Base-by-base conservation (phyloP, 2,329 filamentous ascomycete species). In the Hansfordia pulvinata region DNA sequence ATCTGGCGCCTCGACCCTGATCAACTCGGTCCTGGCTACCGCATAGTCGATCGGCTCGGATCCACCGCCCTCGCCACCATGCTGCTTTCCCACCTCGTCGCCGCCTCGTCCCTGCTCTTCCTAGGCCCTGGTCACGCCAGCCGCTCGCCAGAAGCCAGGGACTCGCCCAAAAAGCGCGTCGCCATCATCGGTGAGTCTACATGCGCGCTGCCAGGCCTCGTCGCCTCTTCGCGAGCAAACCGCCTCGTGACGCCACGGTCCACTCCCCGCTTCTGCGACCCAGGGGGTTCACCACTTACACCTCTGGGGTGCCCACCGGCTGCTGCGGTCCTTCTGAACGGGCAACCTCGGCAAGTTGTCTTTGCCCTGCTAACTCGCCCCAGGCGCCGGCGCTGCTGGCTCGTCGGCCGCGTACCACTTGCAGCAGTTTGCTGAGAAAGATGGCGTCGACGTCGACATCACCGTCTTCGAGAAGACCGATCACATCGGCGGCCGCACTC, bases 321-420 rank as follows among this genome's bases (percentile, higher is more conserved):
- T n/a, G n/a, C n/a, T n/a, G n/a, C n/a, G n/a, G n/a, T n/a, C n/a
- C n/a, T n/a, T n/a, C n/a, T n/a, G n/a, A n/a, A n/a, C n/a, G n/a
- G n/a, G n/a, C n/a, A n/a, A n/a, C n/a, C n/a, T n/a, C n/a, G n/a
- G n/a, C n/a, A n/a, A n/a, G n/a, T n/a, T n/a, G n/a, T n/a, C n/a
- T n/a, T n/a, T 28, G 18, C 23, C 33, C 15, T 27, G 20, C 22
- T 34, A 27, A 28, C 12, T 10, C 19, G 19, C 12, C 23, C 16
- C 35, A 93, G 88, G 90, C 34, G 88, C 88, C 39, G 90, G 90
- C 24, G 77, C 90, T 22, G 88, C 74, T 17, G 90, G 90, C 17
- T 73, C 90, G 4, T 93, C 86, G 2, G 62, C 85, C 3, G 86
- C 90, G 1, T 93, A 90, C 51, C 73, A 88, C 43, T 61, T 98